These are phyloP conservation scores for Rhododendron molle DNA, from an alignment of 148 eudicot species.

Conservation along the genomic window DNA sequence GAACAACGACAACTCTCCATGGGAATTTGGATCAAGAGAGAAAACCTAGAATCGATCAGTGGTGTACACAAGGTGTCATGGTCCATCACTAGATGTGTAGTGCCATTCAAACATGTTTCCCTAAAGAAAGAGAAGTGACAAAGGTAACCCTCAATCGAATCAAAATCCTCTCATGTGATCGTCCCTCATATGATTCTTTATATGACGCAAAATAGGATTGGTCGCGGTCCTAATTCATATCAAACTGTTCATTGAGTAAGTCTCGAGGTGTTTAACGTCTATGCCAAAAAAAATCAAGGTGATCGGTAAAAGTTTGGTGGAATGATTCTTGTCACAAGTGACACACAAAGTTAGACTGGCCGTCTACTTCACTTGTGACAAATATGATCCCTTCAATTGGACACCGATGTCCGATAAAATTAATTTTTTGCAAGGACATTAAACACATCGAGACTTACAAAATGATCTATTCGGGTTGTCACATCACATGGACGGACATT, in stretches of 20 bases:
- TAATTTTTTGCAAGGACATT: background rate
- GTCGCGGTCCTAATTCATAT: background rate
- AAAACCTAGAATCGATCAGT: background rate
- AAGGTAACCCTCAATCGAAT: background rate
- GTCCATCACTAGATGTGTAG: background rate
- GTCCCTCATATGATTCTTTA: background rate
- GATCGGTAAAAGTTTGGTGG: background rate
- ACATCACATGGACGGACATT: too few relatives aligned
- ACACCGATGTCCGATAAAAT: background rate
- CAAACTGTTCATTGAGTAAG: background rate
- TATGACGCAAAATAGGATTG: background rate
- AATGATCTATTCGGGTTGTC: background rate
- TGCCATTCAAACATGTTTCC: background rate
- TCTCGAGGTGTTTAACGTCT: background rate
- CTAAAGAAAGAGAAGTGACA: background rate
- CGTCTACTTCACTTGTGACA: background rate
- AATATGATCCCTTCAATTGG: background rate
- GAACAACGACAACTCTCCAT: background rate
- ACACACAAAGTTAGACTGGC: too few relatives aligned
- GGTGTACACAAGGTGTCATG: background rate
- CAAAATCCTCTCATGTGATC: background rate
- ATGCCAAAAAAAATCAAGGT: too few relatives aligned
- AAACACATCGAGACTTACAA: background rate
- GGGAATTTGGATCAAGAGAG: background rate
- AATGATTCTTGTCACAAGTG: background rate